Evolutionary conservation across 495 filamentous ascomycete species (phyloP), one percentile per base, ranked within the genome.

Genomic region (Lophiotrema nucula): DNA sequence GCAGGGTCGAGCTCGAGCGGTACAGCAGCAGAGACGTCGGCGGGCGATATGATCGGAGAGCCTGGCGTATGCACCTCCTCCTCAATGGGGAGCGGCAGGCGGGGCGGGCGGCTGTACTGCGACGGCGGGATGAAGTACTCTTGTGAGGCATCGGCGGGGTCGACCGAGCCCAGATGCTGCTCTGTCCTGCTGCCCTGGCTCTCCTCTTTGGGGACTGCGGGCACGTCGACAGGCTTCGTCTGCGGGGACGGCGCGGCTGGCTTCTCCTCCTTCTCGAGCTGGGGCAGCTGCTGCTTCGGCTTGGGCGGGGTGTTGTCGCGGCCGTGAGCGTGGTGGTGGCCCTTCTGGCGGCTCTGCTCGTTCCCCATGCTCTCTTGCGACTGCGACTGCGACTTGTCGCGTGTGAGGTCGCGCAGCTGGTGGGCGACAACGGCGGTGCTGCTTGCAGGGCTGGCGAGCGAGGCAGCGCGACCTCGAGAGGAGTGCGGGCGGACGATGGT

Each of bases 71-170:
- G 85, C 15, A 85, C 78, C 64, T 93, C 89, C 76, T 95, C 87
- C 65, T 89, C 91, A 62, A 97, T 95, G 24, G 92, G 90, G 51
- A 97, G 80, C 41, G 92, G 92, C 63, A 97, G 77, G 41, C 92
- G 87, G 35, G 92, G 92, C 38, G 92, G 91, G 18, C 88, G 83
- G 53, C 81, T 83, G 60, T 88, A 78, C 62, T 85, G 78, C 18
- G 68, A 60, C 8, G 71, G 60, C 5, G 70, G 64, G 21, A 66
- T 42, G 46, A 65, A 61, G 51, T 67, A 60, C 13, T 65, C 61
- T 27, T 53, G 47, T 15, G 63, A 51, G 27, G 60, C 57, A 24
- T 57, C 64, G 45, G 57, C 43, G 35, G 58, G 65, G 19, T 67
- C 65, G 21, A 64, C 66, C 24, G 63, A 52, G 15, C 55, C 41